Evolutionary conservation across 768 basidiomycete genomes (phyloP), one percentile per base, ranked within the genome.

Genomic region (Mycena belliarum): DNA sequence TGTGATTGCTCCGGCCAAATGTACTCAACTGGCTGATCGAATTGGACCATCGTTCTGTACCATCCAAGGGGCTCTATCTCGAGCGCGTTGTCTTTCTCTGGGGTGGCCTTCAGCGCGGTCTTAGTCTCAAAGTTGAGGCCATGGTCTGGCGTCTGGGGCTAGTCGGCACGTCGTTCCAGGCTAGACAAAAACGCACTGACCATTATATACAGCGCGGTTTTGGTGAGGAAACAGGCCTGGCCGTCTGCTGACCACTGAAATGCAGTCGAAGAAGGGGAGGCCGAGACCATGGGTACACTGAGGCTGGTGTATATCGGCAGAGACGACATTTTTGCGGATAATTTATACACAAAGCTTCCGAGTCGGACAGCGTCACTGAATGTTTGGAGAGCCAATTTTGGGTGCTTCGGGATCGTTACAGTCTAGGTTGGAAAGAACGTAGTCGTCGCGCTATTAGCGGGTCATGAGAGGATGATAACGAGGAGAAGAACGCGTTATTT

Each of bases 221-320:
- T 87, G 8, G 88, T 86, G n/a, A 81, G 69, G 51, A 92, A 81
- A 51, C 81, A 76, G 1, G 84, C 73, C 65, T 93, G 91, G 0
- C 90, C 91, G 49, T 92, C 89, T 16, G 78, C 79, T 15, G 88
- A 84, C 85, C 88, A 90, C 68, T 90, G 89, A 10, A 93, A 68
- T 65, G 80, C 81, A 12, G 75, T 80, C 26, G 69, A 64, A 2
- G 87, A 87, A 2, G 89, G 86, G 51, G 79, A 74, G 5, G 85
- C 75, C 12, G 84, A 79, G 46, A 83, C 82, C 8, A 85, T 83
- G 20, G 88, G 81, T 26, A 90, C 73, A 60, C 68, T 81, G 15
- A 89, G 69, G 16, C 82, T 78, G 2, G 85, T 78, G 63, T 81
- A 78, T 43, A 87, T 69, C 6, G 69, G 64, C 15, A 61, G 59